Conservation (phyloP, 768 basidiomycete species). For the Gymnopilus junonius region DNA sequence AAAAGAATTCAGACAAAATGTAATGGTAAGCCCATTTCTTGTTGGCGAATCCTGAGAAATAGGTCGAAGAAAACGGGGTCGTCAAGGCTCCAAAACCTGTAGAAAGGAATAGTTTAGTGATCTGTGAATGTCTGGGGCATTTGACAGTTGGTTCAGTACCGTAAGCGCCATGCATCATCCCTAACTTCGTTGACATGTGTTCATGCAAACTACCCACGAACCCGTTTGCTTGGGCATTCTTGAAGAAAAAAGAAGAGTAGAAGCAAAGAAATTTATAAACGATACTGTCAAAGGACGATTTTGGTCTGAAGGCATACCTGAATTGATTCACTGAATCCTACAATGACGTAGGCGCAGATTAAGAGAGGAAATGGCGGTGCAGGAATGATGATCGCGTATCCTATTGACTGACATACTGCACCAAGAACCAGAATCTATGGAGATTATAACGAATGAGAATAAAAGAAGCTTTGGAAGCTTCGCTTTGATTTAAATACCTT, state of each 20-base stretch:
- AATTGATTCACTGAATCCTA: conserved; percentile 46
- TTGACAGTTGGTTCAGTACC: conserved; percentile 36
- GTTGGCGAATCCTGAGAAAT: conserved; percentile 58
- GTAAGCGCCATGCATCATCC: conserved; percentile 68
- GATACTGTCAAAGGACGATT: background rate
- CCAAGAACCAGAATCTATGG: conserved; percentile 34
- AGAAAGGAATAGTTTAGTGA: too few relatives aligned
- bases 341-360: conserved; percentile 47
- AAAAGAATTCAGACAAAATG: conserved; percentile 64
- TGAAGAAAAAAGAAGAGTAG: background rate
- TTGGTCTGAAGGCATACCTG: conserved; percentile 36
- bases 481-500: conserved; percentile 31
- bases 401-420: conserved; percentile 52
- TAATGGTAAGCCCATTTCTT: conserved; percentile 78
- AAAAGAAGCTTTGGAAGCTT: background rate
- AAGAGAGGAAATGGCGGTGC: conserved; percentile 68
- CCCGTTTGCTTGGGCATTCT: conserved; percentile 76
- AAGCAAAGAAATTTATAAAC: background rate
- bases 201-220: conserved; percentile 63
- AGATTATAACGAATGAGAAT: background rate
- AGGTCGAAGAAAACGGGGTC: conserved; percentile 78
- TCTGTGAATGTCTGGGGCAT: too few relatives aligned
- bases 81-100: conserved; percentile 66
- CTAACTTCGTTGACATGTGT: conserved; percentile 67
- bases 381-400: conserved; percentile 54